These are phyloP conservation scores for Curvularia sp. DNA, from an alignment of 2,329 filamentous ascomycete species.

Conservation along the genomic window DNA sequence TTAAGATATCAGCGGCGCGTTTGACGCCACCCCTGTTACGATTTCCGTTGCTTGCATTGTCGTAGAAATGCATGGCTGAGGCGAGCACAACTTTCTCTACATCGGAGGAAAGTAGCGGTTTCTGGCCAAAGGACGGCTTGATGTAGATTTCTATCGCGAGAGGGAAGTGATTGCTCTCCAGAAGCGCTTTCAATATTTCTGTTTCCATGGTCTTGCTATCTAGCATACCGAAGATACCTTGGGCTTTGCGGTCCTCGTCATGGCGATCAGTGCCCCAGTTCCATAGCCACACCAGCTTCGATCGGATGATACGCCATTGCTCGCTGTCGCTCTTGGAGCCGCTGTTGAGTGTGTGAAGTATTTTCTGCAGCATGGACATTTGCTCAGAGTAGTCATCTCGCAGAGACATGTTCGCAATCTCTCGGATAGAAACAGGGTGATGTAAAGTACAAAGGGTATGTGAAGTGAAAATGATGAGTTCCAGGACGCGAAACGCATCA, in stretches of 20 bases:
- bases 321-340: conserved; percentile 67
- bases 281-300: conserved; percentile 75
- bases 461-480: conserved; percentile 65
- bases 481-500: conserved; percentile 65
- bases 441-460: conserved; percentile 54
- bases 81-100: conserved; percentile 68
- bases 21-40: conserved; percentile 77
- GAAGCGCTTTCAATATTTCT: conserved; percentile 73
- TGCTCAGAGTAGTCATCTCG: conserved; percentile 71
- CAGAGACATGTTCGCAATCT: conserved; percentile 67
- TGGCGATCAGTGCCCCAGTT: conserved; percentile 68
- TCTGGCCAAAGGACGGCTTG: conserved; percentile 62
- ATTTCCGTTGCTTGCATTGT: conserved; percentile 83
- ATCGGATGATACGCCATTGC: conserved; percentile 59
- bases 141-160: conserved; percentile 66
- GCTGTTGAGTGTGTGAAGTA: conserved; percentile 64
- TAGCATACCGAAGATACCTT: conserved; percentile 66
- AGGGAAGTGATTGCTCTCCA: conserved; percentile 68
- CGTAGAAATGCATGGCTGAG: conserved; percentile 74
- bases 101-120: conserved; percentile 58
- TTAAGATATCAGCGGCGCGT: conserved; percentile 68
- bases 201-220: conserved; percentile 69
- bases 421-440: conserved; percentile 51
- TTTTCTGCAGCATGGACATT: conserved; percentile 63
- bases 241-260: conserved; percentile 49